Evolutionary conservation across 2,329 filamentous ascomycete species (phyloP).

Genomic region (Salinomyces thailandicus): DNA sequence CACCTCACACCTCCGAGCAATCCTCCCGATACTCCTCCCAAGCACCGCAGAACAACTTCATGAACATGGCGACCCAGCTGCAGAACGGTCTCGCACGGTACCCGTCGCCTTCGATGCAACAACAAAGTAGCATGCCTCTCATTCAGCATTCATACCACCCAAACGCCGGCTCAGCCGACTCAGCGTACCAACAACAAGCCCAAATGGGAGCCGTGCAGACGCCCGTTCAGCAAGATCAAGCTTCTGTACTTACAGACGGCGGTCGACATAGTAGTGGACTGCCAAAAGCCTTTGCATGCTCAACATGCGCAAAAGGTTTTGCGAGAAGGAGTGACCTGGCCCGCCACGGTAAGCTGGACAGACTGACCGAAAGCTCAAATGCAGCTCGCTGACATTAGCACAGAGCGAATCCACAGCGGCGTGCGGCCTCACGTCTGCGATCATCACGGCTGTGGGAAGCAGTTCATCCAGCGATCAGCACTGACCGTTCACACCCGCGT

Average conservation of each 20-base stretch:
- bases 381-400: conserved; percentile 21
- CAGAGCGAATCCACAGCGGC: conserved; percentile 92
- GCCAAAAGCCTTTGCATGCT: conserved; percentile 76
- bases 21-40: conserved; percentile 49
- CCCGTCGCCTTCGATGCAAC: conserved; percentile 38
- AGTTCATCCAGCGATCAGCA: conserved; percentile 93
- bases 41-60: conserved; percentile 42
- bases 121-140: conserved; percentile 40
- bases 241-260: conserved; percentile 22
- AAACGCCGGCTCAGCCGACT: conserved; percentile 36
- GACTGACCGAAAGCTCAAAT: conserved; percentile 25
- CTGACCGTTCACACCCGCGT: conserved; percentile 91
- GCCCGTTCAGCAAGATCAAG: conserved; percentile 26
- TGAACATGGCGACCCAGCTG: conserved; percentile 39
- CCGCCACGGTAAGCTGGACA: conserved; percentile 66
- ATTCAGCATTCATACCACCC: conserved; percentile 46
- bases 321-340: conserved; percentile 88
- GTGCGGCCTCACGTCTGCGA: conserved; percentile 88
- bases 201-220: conserved; percentile 24
- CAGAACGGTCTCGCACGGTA: conserved; percentile 42
- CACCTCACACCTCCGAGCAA: conserved; percentile 45
- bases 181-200: conserved; percentile 31
- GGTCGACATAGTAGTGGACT: conserved; percentile 34
- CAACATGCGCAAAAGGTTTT: conserved; percentile 82
- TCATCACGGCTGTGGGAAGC: conserved; percentile 77